A percentile compares a stretch with the other conserved stretches of the same genome.
These are phyloP conservation scores for Alternaria incomplexa DNA, from an alignment of 2,329 filamentous ascomycete genomes.

Conservation along the genomic window DNA sequence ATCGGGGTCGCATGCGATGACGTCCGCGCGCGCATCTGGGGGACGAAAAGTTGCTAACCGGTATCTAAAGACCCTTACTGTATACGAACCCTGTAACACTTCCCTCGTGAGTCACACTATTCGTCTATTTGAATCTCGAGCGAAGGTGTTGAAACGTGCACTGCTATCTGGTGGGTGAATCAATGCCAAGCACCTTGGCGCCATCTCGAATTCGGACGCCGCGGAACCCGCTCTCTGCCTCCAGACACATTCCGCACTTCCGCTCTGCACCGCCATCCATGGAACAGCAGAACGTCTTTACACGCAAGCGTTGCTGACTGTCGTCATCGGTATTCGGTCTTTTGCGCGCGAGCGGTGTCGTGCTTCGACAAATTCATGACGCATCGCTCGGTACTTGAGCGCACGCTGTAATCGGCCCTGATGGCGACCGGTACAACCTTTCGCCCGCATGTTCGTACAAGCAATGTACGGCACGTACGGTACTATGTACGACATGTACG, in stretches of 20 bases:
- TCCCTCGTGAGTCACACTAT: background rate
- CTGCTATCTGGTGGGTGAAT: background rate
- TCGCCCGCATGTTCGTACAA: background rate
- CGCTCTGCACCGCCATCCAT: background rate
- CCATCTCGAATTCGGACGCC: background rate
- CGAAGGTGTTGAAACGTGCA: background rate
- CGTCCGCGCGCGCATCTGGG: background rate
- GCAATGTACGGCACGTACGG: background rate
- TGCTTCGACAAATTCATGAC: background rate
- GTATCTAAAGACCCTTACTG: background rate
- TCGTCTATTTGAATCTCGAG: background rate
- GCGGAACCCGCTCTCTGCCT: background rate
- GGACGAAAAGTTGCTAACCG: background rate
- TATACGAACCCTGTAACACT: background rate
- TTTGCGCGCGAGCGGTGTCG: background rate
- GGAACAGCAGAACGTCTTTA: background rate
- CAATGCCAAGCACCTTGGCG: background rate
- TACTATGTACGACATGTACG: background rate
- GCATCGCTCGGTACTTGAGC: background rate
- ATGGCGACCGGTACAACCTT: background rate
- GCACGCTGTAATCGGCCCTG: background rate
- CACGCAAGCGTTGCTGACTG: background rate
- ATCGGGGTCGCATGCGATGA: background rate
- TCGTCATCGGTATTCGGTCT: background rate
- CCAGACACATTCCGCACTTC: background rate